These are phyloP conservation scores for Macrophomina pseudophaseolina DNA, from an alignment of 2,329 filamentous ascomycete genomes.

Conservation along the genomic window DNA sequence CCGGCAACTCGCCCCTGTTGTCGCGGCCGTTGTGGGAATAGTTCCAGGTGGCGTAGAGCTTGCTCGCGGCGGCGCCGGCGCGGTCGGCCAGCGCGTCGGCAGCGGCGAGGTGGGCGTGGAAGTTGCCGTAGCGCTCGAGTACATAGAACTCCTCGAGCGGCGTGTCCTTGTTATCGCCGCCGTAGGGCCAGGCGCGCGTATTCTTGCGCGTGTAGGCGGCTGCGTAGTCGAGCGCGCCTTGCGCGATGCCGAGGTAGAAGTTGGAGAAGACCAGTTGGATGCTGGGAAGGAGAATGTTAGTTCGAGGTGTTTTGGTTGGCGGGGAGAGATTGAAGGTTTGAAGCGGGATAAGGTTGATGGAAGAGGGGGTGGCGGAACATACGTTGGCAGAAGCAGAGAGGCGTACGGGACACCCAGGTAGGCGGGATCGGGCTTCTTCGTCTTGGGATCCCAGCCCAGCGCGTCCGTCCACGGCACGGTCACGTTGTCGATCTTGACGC, in stretches of 20 bases:
- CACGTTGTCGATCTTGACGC: slow-evolving; percentile 65
- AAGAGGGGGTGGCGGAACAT: neutral
- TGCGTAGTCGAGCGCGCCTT: slow-evolving; percentile 62
- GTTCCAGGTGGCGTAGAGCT: slow-evolving; percentile 53
- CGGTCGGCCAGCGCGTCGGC: slow-evolving; percentile 64
- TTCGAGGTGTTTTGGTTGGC: neutral
- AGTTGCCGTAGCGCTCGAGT: slow-evolving; percentile 67
- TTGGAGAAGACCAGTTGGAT: slow-evolving; percentile 71
- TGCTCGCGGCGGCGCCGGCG: slow-evolving; percentile 56
- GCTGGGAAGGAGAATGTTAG: slow-evolving; percentile 33
- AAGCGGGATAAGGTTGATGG: neutral
- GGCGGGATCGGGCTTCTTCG: slow-evolving; percentile 57
- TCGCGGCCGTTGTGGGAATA: neutral
- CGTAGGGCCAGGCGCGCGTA: slow-evolving; percentile 68
- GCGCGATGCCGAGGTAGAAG: slow-evolving; percentile 68
- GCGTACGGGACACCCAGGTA: slow-evolving; percentile 61
- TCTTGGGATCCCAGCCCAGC: slow-evolving; percentile 61
- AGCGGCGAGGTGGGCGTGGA: slow-evolving; percentile 65
- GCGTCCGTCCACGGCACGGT: slow-evolving; percentile 65
- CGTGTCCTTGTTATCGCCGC: slow-evolving; percentile 65
- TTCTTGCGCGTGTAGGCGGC: slow-evolving; percentile 60
- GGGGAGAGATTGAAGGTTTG: too few species aligned
- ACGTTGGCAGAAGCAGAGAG: slow-evolving; percentile 63
- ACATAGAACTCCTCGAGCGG: slow-evolving; percentile 70
- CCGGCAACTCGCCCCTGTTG: slow-evolving; percentile 54